phyloP scores from a whole-genome alignment of 2,329 filamentous ascomycete species.

The Annulohypoxylon truncatum region DNA sequence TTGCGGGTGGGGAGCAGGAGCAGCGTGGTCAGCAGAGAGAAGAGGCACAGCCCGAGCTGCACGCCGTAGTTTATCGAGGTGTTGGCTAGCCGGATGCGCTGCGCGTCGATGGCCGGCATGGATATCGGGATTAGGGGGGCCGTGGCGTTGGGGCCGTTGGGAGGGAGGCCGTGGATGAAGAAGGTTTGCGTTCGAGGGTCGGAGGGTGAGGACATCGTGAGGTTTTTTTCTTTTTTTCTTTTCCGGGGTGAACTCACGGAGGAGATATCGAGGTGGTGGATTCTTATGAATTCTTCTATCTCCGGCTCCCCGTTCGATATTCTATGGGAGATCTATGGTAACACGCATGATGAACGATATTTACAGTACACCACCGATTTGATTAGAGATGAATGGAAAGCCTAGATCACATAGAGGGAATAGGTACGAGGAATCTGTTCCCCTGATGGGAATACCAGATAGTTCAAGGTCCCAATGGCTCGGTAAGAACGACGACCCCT shows the following conservation, averaged over 20 bases:
- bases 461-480: background rate
- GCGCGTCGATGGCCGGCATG: slow-evolving; percentile 41
- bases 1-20: slow-evolving; percentile 75
- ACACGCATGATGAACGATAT: background rate
- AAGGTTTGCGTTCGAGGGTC: slow-evolving; percentile 46
- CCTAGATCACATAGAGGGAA: background rate
- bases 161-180: slow-evolving; percentile 39
- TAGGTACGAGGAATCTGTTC: background rate
- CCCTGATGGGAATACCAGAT: background rate
- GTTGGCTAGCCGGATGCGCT: slow-evolving; percentile 46
- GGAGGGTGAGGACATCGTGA: slow-evolving; percentile 27
- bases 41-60: slow-evolving; percentile 75
- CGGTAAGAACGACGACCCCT: background rate
- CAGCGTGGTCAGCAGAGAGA: slow-evolving; percentile 74
- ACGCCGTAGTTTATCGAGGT: slow-evolving; percentile 72
- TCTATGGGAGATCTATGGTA: background rate
- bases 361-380: background rate
- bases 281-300: background rate
- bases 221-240: no score
- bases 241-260: background rate
- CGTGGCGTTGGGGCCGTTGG: slow-evolving; percentile 14
- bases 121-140: slow-evolving; percentile 33
- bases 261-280: background rate
- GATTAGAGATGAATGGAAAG: background rate
- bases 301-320: background rate